Conservation (phyloP, 768 basidiomycete species). For the Lepiota venenata region DNA sequence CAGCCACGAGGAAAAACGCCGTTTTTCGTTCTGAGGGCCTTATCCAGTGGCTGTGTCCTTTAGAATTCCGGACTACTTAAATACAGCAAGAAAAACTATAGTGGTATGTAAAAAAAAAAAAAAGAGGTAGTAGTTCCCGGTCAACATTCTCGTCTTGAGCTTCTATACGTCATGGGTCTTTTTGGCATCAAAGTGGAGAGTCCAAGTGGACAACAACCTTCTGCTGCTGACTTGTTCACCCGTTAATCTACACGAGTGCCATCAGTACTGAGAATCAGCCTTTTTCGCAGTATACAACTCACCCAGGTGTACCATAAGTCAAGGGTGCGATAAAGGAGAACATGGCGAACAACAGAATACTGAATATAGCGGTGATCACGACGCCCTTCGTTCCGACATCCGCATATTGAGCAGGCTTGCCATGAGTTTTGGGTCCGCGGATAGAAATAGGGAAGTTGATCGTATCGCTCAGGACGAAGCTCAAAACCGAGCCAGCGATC, state of each 20-base stretch:
- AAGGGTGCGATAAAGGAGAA: slow-evolving; percentile 82
- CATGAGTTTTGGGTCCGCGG: slow-evolving; percentile 62
- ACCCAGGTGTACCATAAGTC: slow-evolving; percentile 98
- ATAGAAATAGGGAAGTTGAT: slow-evolving; percentile 90
- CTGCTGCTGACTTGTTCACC: slow-evolving; percentile 84
- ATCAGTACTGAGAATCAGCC: slow-evolving; percentile 10
- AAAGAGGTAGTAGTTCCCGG: neutral
- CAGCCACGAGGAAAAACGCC: too few species aligned
- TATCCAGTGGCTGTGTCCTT: slow-evolving; percentile 3
- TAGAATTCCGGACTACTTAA: slow-evolving; percentile 13
- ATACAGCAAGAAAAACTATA: slow-evolving; percentile 18
- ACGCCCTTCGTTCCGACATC: slow-evolving; percentile 81
- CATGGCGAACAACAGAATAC: slow-evolving; percentile 56
- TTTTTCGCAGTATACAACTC: slow-evolving; percentile 27
- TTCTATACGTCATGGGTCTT: slow-evolving; percentile 39
- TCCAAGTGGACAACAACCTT: slow-evolving; percentile 87
- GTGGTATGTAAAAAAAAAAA: slow-evolving; percentile 14
- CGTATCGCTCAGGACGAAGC: slow-evolving; percentile 85
- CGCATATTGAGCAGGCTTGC: slow-evolving; percentile 53
- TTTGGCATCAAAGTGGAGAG: slow-evolving; percentile 88
- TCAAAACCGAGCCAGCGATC: slow-evolving; percentile 88
- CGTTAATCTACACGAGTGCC: slow-evolving; percentile 53
- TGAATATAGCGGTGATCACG: slow-evolving; percentile 53
- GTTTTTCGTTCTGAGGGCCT: neutral
- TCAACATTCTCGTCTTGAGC: slow-evolving; percentile 1